These are phyloP conservation scores for Juglanconis oblonga DNA, from an alignment of 2,329 filamentous ascomycete genomes.

Conservation along the genomic window DNA sequence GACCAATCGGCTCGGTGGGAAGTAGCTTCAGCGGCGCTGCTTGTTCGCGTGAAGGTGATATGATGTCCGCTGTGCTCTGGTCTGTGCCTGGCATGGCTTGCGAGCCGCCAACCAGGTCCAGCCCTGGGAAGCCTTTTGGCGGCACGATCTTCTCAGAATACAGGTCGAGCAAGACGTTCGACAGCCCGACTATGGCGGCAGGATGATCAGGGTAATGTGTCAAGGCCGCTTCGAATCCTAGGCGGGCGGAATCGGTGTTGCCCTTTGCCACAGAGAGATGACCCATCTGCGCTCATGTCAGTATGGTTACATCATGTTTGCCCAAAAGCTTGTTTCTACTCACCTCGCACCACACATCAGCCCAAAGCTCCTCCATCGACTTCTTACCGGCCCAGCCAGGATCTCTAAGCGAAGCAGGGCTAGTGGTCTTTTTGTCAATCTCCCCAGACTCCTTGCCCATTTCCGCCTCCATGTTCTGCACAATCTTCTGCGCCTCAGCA, in stretches of 20 bases:
- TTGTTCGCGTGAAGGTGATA: constrained; percentile 4
- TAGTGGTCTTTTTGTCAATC: constrained; percentile 59
- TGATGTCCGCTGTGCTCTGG: constrained; percentile 13
- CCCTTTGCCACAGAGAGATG: constrained; percentile 61
- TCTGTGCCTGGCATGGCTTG: constrained; percentile 21
- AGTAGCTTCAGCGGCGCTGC: constrained; percentile 25
- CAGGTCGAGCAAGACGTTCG: constrained; percentile 81
- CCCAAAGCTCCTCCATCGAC: constrained; percentile 81
- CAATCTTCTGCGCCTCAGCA: constrained; percentile 75
- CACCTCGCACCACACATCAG: constrained; percentile 79
- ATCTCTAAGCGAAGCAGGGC: constrained; percentile 58
- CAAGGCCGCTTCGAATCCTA: constrained; percentile 79
- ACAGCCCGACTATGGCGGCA: constrained; percentile 75
- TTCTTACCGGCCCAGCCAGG: constrained; percentile 76
- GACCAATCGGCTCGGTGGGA: constrained; percentile 45
- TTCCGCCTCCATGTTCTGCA: constrained; percentile 67
- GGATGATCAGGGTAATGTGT: constrained; percentile 78
- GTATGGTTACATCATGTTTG: neutral
- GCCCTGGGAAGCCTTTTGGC: constrained; percentile 47
- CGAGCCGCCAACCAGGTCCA: constrained; percentile 33
- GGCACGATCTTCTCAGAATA: constrained; percentile 69
- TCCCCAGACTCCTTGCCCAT: constrained; percentile 57
- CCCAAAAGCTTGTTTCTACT: constrained; percentile 29
- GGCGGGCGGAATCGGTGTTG: constrained; percentile 65
- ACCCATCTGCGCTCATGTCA: constrained; percentile 41